A percentile compares a stretch with the other conserved stretches of the same genome.
These are phyloP conservation scores for Phytophthora quininea DNA, from an alignment of 352 stramenopile genomes.

Conservation along the genomic window DNA sequence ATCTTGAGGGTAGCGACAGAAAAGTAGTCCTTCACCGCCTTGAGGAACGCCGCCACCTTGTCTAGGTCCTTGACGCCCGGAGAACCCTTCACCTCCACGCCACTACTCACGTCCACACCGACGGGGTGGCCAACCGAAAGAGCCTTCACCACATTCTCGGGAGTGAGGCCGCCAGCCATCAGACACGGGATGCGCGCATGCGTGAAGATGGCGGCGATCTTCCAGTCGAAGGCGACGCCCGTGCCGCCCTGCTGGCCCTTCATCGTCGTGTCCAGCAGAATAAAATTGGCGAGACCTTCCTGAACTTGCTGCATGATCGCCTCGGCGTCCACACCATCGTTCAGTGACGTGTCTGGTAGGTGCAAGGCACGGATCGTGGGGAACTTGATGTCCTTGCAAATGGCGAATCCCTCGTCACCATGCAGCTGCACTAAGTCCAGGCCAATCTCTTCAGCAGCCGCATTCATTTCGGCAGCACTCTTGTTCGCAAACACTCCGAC, in stretches of 20 bases:
- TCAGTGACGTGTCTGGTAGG: conserved; percentile 86
- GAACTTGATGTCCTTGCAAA: conserved; percentile 82
- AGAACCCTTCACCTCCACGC: conserved; percentile 90
- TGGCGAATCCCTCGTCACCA: conserved; percentile 93
- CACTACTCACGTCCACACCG: conserved; percentile 96
- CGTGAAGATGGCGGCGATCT: conserved; percentile 91
- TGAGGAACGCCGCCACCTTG: conserved; percentile 69
- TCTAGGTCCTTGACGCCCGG: conserved; percentile 70
- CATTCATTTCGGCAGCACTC: conserved; percentile 90
- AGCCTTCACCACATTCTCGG: conserved; percentile 94
- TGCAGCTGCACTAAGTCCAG: conserved; percentile 98
- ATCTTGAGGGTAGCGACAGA: conserved; percentile 65
- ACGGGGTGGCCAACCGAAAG: conserved; percentile 83
- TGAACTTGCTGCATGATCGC: conserved; percentile 74
- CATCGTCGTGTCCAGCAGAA: conserved; percentile 97
- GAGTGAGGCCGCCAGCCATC: conserved; percentile 95
- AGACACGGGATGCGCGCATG: conserved; percentile 93
- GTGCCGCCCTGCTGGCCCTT: conserved; percentile 94
- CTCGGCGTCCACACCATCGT: conserved; percentile 77
- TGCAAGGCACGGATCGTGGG: conserved; percentile 94
- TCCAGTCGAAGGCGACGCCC: conserved; percentile 96
- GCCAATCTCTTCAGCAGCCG: conserved; percentile 87
- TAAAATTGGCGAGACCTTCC: conserved; percentile 74
- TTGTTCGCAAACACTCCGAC: conserved; percentile 98
- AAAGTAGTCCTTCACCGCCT: conserved; percentile 66